Conservation (phyloP, 306 rosid species). For the Vigna nakashimae region DNA sequence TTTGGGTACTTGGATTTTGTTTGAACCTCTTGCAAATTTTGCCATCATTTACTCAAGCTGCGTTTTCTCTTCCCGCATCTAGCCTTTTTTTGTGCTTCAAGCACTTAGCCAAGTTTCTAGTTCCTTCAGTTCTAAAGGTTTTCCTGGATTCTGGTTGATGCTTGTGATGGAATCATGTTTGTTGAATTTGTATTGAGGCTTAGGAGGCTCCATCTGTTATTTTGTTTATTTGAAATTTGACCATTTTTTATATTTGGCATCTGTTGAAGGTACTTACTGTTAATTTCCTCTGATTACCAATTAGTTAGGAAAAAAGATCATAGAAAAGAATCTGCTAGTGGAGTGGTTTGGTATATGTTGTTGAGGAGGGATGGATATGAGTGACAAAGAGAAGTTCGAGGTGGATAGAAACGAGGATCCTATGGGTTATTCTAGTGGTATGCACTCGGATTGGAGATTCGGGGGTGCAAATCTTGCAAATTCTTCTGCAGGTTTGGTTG, state of each 20-base stretch:
- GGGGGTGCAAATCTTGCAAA: conserved; percentile 62
- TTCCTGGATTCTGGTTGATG: no score
- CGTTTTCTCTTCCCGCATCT: conserved; percentile 32
- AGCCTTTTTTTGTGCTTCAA: conserved; percentile 20
- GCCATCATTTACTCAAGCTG: conserved; percentile 49
- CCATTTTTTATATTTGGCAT: neutral
- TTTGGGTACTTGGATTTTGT: conserved; percentile 55
- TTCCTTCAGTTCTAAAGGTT: conserved; percentile 29
- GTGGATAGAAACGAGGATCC: conserved; percentile 73
- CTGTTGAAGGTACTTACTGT: conserved; percentile 38
- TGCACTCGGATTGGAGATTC: conserved; percentile 83
- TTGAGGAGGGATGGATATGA: conserved; percentile 67
- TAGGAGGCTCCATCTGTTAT: conserved; percentile 3
- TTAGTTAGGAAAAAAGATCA: conserved; percentile 24
- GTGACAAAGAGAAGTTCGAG: conserved; percentile 76
- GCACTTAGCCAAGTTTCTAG: conserved; percentile 39
- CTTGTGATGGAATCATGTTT: conserved; percentile 27
- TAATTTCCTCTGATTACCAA: conserved; percentile 37
- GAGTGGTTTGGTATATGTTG: conserved; percentile 47
- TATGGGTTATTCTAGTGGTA: conserved; percentile 62
- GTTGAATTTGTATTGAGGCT: neutral
- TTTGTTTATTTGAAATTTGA: conserved; percentile 35
- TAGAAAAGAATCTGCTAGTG: conserved; percentile 41
- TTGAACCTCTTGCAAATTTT: conserved; percentile 44
- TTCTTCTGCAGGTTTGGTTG: conserved; percentile 66